Conservation (phyloP, 768 basidiomycete genomes). For the Termitomyces titanicus region DNA sequence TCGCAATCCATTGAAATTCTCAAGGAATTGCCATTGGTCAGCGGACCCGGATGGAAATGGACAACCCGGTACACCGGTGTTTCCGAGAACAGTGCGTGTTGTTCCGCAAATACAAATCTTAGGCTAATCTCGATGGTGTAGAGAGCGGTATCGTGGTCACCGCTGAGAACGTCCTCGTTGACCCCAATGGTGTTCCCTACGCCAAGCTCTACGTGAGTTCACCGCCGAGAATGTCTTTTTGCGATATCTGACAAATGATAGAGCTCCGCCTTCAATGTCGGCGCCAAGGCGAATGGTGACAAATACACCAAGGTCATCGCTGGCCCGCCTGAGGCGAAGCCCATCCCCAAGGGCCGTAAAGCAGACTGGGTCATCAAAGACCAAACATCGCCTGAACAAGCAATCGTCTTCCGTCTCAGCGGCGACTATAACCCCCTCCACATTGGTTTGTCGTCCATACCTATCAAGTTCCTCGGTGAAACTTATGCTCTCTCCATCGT, state of each 20-base stretch:
- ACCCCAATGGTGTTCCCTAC: slow-evolving; percentile 55
- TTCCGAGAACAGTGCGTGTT: slow-evolving; percentile 73
- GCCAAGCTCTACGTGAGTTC: slow-evolving; percentile 57
- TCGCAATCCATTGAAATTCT: slow-evolving; percentile 78
- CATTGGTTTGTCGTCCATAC: slow-evolving; percentile 39
- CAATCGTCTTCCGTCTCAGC: slow-evolving; percentile 66
- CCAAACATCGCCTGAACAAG: slow-evolving; percentile 62
- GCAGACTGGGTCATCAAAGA: slow-evolving; percentile 62
- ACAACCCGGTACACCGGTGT: slow-evolving; percentile 64
- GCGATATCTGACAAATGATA: slow-evolving; percentile 17
- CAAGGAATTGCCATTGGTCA: slow-evolving; percentile 70
- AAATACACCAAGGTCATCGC: slow-evolving; percentile 64
- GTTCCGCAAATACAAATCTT: neutral
- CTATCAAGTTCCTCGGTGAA: neutral
- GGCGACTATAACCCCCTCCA: slow-evolving; percentile 82
- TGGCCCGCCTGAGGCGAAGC: slow-evolving; percentile 56
- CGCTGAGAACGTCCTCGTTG: slow-evolving; percentile 57
- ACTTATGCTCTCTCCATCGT: neutral
- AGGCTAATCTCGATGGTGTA: slow-evolving; percentile 21
- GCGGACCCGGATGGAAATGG: slow-evolving; percentile 78
- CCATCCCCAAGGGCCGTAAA: slow-evolving; percentile 54
- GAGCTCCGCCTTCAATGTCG: slow-evolving; percentile 68
- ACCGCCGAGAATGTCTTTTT: neutral
- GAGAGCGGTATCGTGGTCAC: slow-evolving; percentile 77
- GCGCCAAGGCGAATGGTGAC: slow-evolving; percentile 58